Evolutionary conservation across 2,329 filamentous ascomycete genomes (phyloP).

Genomic region (Penicillium thymicola): DNA sequence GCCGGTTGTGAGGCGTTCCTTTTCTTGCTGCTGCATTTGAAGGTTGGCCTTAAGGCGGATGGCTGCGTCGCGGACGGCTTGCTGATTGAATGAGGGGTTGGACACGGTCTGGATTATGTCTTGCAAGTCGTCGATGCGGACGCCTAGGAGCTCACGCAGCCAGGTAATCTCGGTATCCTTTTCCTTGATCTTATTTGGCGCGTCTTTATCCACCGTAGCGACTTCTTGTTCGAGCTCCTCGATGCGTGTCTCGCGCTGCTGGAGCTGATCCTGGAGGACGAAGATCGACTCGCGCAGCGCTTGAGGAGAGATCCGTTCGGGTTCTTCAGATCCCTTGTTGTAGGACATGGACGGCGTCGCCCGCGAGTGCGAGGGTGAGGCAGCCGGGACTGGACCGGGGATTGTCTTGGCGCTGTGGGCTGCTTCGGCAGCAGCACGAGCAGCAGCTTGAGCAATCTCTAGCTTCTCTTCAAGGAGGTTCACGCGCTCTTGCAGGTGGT

Average conservation of each 20-base stretch:
- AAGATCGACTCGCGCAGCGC: slow-evolving; percentile 93
- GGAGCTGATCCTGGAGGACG: slow-evolving; percentile 92
- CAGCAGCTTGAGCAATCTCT: slow-evolving; percentile 83
- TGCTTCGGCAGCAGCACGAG: slow-evolving; percentile 75
- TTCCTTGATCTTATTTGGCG: slow-evolving; percentile 78
- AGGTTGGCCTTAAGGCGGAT: slow-evolving; percentile 92
- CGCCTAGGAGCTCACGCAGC: slow-evolving; percentile 88
- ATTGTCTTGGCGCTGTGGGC: slow-evolving; percentile 58
- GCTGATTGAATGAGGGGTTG: slow-evolving; percentile 70
- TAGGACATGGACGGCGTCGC: slow-evolving; percentile 49
- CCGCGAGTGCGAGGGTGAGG: slow-evolving; percentile 40
- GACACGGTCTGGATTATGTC: slow-evolving; percentile 83
- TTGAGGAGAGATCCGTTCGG: slow-evolving; percentile 89
- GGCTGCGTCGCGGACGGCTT: slow-evolving; percentile 80
- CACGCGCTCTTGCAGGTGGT: slow-evolving; percentile 82
- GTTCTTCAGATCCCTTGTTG: slow-evolving; percentile 50
- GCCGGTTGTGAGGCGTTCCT: slow-evolving; percentile 74
- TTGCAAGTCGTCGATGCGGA: slow-evolving; percentile 84
- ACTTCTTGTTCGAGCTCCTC: slow-evolving; percentile 78
- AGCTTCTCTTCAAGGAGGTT: slow-evolving; percentile 84
- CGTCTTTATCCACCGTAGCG: slow-evolving; percentile 68
- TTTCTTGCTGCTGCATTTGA: slow-evolving; percentile 97
- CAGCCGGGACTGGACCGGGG: slow-evolving; percentile 26
- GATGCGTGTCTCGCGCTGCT: slow-evolving; percentile 86
- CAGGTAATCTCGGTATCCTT: slow-evolving; percentile 91